Percentiles rank a stretch among this genome's conserved stretches.
These are phyloP conservation scores for Yamadazyma phyllophila DNA, from an alignment of 805 yeast species.

Conservation along the genomic window DNA sequence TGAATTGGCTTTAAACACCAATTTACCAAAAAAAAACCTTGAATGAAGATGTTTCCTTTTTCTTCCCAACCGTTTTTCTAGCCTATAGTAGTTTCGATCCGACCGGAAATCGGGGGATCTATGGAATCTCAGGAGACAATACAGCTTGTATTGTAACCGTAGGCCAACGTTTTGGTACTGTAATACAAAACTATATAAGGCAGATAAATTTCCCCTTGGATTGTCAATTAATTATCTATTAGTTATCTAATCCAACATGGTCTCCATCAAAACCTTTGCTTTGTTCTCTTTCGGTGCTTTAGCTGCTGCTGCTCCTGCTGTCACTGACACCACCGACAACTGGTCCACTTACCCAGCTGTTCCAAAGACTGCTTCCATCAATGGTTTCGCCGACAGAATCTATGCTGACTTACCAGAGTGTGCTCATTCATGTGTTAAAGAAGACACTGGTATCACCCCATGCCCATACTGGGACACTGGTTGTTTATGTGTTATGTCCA, in stretches of 20 bases:
- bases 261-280: slow-evolving; percentile 9
- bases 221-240: neutral
- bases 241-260: slow-evolving; percentile 3
- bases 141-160: neutral
- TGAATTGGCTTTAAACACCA: neutral
- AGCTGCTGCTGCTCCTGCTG: slow-evolving; percentile 16
- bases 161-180: neutral
- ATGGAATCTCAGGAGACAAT: neutral
- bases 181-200: neutral
- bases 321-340: slow-evolving; percentile 17
- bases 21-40: neutral
- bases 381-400: slow-evolving; percentile 40
- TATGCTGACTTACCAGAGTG: slow-evolving; percentile 29
- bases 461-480: slow-evolving; percentile 49
- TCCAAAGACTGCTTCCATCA: slow-evolving; percentile 38
- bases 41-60: neutral
- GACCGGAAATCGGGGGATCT: neutral
- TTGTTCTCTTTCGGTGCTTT: slow-evolving; percentile 9
- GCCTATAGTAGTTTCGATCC: neutral
- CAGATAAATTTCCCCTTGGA: neutral
- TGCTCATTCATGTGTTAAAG: slow-evolving; percentile 33
- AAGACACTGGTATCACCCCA: slow-evolving; percentile 34
- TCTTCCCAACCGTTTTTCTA: neutral
- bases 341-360: slow-evolving; percentile 34
- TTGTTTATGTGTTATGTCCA: slow-evolving; percentile 42